These are phyloP conservation scores for Yamadazyma akitaensis DNA, from an alignment of 805 yeast species.

Conservation along the genomic window DNA sequence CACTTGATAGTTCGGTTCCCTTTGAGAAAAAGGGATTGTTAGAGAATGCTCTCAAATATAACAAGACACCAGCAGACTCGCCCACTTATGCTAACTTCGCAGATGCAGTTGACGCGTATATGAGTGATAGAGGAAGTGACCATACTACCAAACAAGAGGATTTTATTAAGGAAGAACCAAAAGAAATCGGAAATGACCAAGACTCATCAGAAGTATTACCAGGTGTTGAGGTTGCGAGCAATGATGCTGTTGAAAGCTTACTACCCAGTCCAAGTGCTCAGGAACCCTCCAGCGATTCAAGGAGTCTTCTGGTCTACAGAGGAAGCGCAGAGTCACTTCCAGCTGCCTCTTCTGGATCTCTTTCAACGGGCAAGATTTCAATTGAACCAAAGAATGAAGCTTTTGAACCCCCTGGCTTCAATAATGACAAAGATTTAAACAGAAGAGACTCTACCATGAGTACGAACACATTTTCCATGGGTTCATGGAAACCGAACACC, in stretches of 20 bases:
- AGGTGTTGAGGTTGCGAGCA: neutral
- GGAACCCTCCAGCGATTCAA: neutral
- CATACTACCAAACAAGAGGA: neutral
- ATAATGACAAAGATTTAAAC: conserved; percentile 14
- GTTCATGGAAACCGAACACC: conserved; percentile 61
- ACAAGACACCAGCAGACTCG: conserved; percentile 17
- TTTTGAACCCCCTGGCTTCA: conserved; percentile 11
- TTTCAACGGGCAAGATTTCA: conserved; percentile 27
- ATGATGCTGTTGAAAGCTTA: neutral
- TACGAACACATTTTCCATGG: conserved; percentile 42
- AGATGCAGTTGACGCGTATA: conserved; percentile 31
- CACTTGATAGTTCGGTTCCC: neutral
- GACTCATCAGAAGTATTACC: neutral
- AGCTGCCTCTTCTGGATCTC: conserved; percentile 25
- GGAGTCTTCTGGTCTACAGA: neutral
- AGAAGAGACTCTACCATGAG: conserved; percentile 36
- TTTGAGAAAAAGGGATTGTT: neutral
- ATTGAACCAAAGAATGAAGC: conserved; percentile 15
- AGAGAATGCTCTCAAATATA: neutral
- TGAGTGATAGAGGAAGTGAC: conserved; percentile 17
- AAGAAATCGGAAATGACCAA: too few relatives aligned
- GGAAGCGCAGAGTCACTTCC: conserved; percentile 16
- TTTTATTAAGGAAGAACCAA: neutral
- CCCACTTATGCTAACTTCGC: conserved; percentile 28
- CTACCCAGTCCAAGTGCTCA: neutral